Evolutionary conservation across 2,329 filamentous ascomycete genomes (phyloP), one percentile per base, ranked within the genome.

Genomic region (Penicillium sp.): DNA sequence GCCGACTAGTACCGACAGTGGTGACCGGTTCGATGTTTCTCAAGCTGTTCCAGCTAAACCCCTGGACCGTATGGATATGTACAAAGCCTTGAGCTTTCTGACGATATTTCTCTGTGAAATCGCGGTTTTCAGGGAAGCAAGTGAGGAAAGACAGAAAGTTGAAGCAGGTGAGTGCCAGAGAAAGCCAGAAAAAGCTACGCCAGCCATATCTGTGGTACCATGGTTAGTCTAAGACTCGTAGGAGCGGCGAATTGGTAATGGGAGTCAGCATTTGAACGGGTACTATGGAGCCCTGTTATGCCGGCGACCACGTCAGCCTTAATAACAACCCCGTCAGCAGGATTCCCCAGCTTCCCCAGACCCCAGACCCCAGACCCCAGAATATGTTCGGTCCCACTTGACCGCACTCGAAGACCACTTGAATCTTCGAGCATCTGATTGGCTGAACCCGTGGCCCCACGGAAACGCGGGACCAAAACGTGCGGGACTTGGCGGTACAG

Each of bases 131-230:
- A 0, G 76, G 75, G 61, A 77, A 78, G 4, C 70, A 70, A 54
- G 78, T 63, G 7, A 77, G 63, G 7, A 79, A 67, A 2, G 75
- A 60, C 19, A 79, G 27, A 9, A 77, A 72, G 6, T 73, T 71
- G 61, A 79, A 75, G 7, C 64, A 71, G 2, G 73, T 70, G 6
- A 79, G 65, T 0, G 68, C 77, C 1, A 72, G 70, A 3, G 75
- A 75, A 4, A 80, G 71, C 77, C 77, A 80, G 69, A 79, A 80
- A 65, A 80, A 79, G 13, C 73, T 76, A 48, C 76, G 64, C 78
- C 78, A 79, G 43, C 77, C 76, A 45, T 26, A 45, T 45, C 43
- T 45, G 2, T 14, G 21, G 14, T 4, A 45, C 21, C 5, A 4
- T 21, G 24, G 5, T 29, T 31, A 48, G 16, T 19, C 16, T 9